Evolutionary conservation across 331 rosid genomes (phyloP).

Genomic region (Dryas integrifolia): DNA sequence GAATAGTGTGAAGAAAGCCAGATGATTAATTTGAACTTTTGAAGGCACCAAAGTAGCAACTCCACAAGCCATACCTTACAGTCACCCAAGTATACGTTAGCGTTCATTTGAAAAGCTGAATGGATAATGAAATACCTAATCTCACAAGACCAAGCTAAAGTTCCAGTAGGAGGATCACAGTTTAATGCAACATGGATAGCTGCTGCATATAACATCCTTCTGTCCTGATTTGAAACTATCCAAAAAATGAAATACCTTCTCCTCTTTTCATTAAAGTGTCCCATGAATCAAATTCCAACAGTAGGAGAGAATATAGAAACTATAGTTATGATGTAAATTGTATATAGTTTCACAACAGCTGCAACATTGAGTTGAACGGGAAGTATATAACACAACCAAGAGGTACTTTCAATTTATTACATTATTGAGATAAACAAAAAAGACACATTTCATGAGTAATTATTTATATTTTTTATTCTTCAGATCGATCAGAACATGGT

Average conservation of each 20-base stretch:
- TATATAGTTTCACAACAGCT: background rate
- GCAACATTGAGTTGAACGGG: too few relatives aligned
- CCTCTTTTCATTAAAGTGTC: background rate
- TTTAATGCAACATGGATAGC: background rate
- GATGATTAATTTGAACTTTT: background rate
- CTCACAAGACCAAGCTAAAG: background rate
- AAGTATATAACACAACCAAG: background rate
- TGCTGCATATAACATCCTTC: background rate
- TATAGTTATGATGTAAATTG: background rate
- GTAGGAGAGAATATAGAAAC: background rate
- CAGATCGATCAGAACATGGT: background rate
- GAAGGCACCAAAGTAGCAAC: too few relatives aligned
- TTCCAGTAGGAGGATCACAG: background rate
- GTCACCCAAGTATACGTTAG: background rate
- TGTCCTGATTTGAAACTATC: background rate
- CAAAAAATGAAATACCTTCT: background rate
- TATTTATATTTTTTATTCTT: background rate
- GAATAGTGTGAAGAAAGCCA: background rate
- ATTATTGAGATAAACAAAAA: background rate
- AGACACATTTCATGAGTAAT: background rate
- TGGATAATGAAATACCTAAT: background rate
- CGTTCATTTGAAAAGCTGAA: background rate
- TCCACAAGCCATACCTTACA: background rate
- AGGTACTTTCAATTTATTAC: background rate
- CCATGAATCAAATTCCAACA: background rate